Conservation (phyloP, 2,329 filamentous ascomycete genomes). For the Daldinia eschscholtzii region DNA sequence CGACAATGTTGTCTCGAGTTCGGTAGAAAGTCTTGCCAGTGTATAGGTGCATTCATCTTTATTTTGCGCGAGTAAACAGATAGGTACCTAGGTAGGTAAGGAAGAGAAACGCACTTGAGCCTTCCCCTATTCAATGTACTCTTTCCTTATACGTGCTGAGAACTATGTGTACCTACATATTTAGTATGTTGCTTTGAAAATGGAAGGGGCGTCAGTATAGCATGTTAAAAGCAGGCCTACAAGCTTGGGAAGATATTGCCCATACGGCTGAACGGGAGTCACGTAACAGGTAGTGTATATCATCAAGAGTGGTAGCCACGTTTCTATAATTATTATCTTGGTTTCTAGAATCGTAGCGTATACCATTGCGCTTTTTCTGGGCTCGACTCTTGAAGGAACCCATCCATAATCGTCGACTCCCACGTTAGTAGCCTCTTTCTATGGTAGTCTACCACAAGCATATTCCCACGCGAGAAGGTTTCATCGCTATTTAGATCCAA, state of each 20-base stretch:
- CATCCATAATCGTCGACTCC: conserved; percentile 25
- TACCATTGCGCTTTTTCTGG: background rate
- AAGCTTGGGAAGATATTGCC: conserved; percentile 26
- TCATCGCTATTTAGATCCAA: conserved; percentile 9
- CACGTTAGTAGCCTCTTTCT: conserved; percentile 11
- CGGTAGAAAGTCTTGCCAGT: background rate
- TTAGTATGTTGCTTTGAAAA: background rate
- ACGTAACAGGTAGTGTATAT: conserved; percentile 6
- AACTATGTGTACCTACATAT: background rate
- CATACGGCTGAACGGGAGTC: conserved; percentile 11
- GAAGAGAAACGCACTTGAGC: background rate
- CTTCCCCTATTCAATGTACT: background rate
- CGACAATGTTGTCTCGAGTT: no score
- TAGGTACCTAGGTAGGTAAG: background rate
- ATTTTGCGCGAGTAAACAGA: background rate
- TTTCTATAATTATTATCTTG: background rate
- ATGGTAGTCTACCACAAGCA: conserved; percentile 4
- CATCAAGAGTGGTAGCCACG: conserved; percentile 26
- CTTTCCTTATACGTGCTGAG: background rate
- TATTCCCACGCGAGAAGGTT: conserved; percentile 12
- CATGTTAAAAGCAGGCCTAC: background rate
- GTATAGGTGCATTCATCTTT: background rate
- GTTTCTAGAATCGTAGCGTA: background rate
- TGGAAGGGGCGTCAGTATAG: background rate
- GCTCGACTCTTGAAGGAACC: background rate